Evolutionary conservation across 208 protist genomes (phyloP).

Genomic region (Crithidia mellificae): DNA sequence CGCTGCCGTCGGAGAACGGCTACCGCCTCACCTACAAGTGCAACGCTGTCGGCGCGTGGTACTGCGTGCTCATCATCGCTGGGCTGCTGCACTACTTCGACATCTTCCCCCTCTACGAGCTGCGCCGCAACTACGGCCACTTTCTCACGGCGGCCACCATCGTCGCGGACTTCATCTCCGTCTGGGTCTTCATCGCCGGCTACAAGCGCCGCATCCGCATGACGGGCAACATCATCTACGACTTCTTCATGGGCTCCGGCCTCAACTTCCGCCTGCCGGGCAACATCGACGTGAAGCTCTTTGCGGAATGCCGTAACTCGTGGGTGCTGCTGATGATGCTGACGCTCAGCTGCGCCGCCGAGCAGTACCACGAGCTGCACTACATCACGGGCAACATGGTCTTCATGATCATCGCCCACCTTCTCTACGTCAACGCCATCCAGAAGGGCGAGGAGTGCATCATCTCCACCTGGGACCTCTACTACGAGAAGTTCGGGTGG

Average conservation of each 20-base stretch:
- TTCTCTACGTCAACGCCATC: conserved; percentile 94
- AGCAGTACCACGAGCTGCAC: conserved; percentile 85
- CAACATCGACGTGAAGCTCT: conserved; percentile 94
- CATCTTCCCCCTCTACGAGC: conserved; percentile 61
- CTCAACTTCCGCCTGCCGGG: conserved; percentile 91
- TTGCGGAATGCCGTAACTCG: conserved; percentile 91
- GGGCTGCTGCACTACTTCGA: conserved; percentile 66
- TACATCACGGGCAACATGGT: conserved; percentile 85
- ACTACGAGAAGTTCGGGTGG: conserved; percentile 95
- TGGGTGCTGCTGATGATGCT: conserved; percentile 95
- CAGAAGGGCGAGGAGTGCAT: conserved; percentile 95
- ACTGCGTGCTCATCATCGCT: conserved; percentile 70
- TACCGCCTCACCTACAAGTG: conserved; percentile 87
- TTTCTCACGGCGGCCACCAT: conserved; percentile 81
- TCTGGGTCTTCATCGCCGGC: conserved; percentile 73
- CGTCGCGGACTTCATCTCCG: conserved; percentile 74
- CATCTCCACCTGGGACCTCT: conserved; percentile 95
- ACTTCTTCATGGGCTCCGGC: conserved; percentile 95
- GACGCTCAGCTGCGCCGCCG: conserved; percentile 83
- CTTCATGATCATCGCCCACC: conserved; percentile 94
- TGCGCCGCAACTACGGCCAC: conserved; percentile 76
- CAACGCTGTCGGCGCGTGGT: conserved; percentile 88
- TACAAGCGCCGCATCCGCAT: conserved; percentile 74
- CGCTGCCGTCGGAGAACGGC: conserved; percentile 81
- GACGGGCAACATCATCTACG: conserved; percentile 91